Base-by-base conservation (phyloP, 306 rosid species). In the Casuarina equisetifolia region DNA sequence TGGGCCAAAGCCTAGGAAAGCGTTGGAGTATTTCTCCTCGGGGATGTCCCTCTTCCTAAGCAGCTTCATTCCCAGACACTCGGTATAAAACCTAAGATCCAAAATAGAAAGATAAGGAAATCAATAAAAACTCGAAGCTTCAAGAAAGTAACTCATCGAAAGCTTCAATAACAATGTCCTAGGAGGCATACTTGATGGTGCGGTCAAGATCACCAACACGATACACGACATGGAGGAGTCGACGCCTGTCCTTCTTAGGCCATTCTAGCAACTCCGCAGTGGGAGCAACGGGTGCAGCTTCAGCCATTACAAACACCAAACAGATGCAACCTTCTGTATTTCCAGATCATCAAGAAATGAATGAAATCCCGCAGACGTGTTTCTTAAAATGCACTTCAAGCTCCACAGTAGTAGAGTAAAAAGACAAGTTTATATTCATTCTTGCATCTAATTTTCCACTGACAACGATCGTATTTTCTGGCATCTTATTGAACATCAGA, bases 201-300 rank as follows among this genome's bases (percentile, higher is more conserved):
- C 97, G 97, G 44, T 95, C 93, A 77, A 95, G 98, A 81, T 95
- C 97, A 75, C 97, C 98, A 64, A 95, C 98, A 70, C 98, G 97
- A 81, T 95, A 95, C 68, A 95, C 97, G 44, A 75, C 97, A 82
- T 95, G 98, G 57, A 95, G 94, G 71, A 92, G 53, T 50, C 98
- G 97, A 57, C 92, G 97, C 70, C 68, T 91, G 84, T 95, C 97
- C 74, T 92, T 91, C 86, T 87, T 89, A 3, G 97, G 91, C 96
- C 97, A 92, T 74, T 95, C 96, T 78, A 92, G 74, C 82, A 95
- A 45, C 78, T 92, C 97, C 1, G 93, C 82, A 75, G 73, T 88
- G 25, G 92, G 76, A 69, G 81, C 78, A 57, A 74, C 84, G 62
- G 84, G 77, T 63, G 91, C 76, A 58, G 90, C 87, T 84, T 86